Conservation (phyloP, 2,329 filamentous ascomycete species). For the Paradendryphiella salina region DNA sequence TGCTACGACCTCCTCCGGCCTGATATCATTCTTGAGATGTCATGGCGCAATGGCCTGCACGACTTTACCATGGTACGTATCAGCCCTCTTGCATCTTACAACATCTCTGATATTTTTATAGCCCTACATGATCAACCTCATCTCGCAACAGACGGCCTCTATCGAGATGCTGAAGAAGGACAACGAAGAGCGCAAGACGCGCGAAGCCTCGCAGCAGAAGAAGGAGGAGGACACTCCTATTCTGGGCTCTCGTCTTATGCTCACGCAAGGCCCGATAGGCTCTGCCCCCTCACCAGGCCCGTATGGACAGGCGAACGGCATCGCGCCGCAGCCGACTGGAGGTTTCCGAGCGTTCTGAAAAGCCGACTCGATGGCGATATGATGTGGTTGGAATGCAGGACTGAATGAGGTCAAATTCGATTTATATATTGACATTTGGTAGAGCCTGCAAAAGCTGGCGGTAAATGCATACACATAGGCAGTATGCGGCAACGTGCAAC, state of each 20-base stretch:
- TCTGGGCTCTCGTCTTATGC: slow-evolving; percentile 88
- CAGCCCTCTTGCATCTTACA: background rate
- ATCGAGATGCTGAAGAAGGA: slow-evolving; percentile 87
- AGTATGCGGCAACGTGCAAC: slow-evolving; percentile 28
- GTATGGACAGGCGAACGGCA: slow-evolving; percentile 81
- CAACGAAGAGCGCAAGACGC: slow-evolving; percentile 86
- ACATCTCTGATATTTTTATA: slow-evolving; percentile 18
- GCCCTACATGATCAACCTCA: slow-evolving; percentile 99
- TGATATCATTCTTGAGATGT: slow-evolving; percentile 91
- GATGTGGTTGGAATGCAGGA: background rate
- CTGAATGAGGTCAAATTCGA: slow-evolving; percentile 13
- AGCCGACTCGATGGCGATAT: background rate
- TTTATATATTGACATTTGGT: slow-evolving; percentile 34
- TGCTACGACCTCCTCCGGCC: slow-evolving; percentile 97
- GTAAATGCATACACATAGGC: slow-evolving; percentile 21
- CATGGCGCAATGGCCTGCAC: slow-evolving; percentile 90
- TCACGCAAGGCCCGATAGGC: slow-evolving; percentile 79
- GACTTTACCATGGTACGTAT: slow-evolving; percentile 84
- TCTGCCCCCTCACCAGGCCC: slow-evolving; percentile 65
- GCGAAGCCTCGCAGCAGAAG: slow-evolving; percentile 74
- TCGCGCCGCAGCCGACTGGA: slow-evolving; percentile 82
- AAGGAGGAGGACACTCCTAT: slow-evolving; percentile 94
- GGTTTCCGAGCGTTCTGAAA: slow-evolving; percentile 52
- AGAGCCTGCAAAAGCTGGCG: slow-evolving; percentile 31
- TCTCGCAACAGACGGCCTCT: slow-evolving; percentile 85